A percentile compares a stretch with the other conserved stretches of the same genome.
phyloP scores from a whole-genome alignment of 2,329 filamentous ascomycete species.

The Chaetoscypha palmicola region DNA sequence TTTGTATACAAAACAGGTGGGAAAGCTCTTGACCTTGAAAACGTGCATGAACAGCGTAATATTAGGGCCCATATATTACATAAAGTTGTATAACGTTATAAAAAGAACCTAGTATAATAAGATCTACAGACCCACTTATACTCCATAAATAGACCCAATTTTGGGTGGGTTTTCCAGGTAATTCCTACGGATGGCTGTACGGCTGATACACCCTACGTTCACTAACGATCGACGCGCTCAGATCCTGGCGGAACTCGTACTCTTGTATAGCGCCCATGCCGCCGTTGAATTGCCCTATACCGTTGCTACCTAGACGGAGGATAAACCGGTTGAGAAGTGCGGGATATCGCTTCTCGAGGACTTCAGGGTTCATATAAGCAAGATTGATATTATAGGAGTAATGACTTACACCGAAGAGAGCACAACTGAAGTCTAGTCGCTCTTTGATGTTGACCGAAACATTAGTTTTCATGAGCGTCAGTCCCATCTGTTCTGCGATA shows the following conservation, averaged over 20 bases:
- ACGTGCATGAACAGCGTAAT: no score
- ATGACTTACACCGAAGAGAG: slow-evolving; percentile 52
- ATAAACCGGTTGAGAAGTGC: slow-evolving; percentile 64
- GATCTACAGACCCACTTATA: no score
- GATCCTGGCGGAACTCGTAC: slow-evolving; percentile 40
- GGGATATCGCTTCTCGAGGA: slow-evolving; percentile 70
- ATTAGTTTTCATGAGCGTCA: slow-evolving; percentile 68
- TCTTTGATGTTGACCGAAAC: slow-evolving; percentile 76
- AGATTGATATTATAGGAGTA: no score
- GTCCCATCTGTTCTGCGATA: slow-evolving; percentile 77
- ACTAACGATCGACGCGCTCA: slow-evolving; percentile 30
- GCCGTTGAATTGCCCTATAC: slow-evolving; percentile 56
- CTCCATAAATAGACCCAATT: no score
- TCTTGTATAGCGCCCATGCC: slow-evolving; percentile 70
- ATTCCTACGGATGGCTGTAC: no score
- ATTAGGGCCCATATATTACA: no score
- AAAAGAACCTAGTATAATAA: no score
- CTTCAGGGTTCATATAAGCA: no score
- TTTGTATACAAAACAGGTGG: no score
- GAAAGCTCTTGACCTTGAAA: no score
- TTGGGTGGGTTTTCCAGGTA: no score
- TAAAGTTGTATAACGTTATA: no score
- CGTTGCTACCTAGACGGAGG: slow-evolving; percentile 55
- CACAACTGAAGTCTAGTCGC: slow-evolving; percentile 72
- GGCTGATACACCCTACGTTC: slow-evolving; percentile 68